phyloP scores from a whole-genome alignment of 23 red algal species.

The Rhodosorus marinus region DNA sequence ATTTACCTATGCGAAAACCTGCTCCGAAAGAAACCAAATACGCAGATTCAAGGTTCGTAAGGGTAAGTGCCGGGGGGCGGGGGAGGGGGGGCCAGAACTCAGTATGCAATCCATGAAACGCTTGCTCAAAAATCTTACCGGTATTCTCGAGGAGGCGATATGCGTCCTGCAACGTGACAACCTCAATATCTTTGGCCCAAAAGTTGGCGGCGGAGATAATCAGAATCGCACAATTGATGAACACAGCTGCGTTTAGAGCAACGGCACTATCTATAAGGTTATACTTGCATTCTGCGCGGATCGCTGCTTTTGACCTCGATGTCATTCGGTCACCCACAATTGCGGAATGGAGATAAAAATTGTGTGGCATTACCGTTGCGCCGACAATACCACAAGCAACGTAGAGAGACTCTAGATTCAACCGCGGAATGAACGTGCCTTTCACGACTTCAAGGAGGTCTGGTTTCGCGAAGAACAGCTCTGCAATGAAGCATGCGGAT shows the following conservation, averaged over 20 bases:
- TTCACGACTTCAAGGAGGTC: not conserved
- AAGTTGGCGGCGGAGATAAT: slow-evolving; percentile 18
- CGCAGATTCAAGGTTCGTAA: no score
- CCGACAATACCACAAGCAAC: slow-evolving; percentile 19
- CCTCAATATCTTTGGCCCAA: slow-evolving; percentile 14
- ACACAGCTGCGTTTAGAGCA: slow-evolving; percentile 16
- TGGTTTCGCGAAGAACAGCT: slow-evolving; percentile 9
- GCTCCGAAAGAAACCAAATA: no score
- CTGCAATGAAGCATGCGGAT: slow-evolving; percentile 6
- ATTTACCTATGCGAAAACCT: not conserved
- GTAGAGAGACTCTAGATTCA: slow-evolving; percentile 7
- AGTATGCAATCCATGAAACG: no score
- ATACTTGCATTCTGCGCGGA: slow-evolving; percentile 55
- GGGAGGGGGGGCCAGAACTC: no score
- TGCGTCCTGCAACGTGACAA: slow-evolving; percentile 80
- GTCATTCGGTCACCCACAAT: slow-evolving; percentile 68
- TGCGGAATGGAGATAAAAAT: slow-evolving; percentile 86
- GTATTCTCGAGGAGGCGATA: slow-evolving; percentile 47
- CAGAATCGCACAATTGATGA: slow-evolving; percentile 29
- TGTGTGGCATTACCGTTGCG: slow-evolving; percentile 32
- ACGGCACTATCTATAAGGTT: slow-evolving; percentile 16
- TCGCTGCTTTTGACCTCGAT: slow-evolving; percentile 17
- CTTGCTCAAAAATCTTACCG: no score
- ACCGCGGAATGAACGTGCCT: slow-evolving; percentile 10
- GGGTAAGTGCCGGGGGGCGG: no score